Base-by-base conservation (phyloP, 495 filamentous ascomycete species). In the Penicillium pancosmium region DNA sequence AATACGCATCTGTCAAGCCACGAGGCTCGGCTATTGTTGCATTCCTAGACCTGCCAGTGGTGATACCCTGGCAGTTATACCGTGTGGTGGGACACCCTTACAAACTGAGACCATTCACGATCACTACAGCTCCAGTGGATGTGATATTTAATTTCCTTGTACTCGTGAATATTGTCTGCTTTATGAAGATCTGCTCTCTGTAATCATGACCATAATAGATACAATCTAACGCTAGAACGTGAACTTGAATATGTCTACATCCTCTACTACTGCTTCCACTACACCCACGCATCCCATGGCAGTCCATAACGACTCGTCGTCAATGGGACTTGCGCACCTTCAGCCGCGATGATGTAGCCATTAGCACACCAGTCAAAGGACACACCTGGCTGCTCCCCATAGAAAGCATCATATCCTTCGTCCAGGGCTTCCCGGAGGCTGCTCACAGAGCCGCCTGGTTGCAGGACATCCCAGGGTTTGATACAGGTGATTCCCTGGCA, bases 291-390 rank as follows among this genome's bases (percentile, higher is more conserved):
- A 54, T 75, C 65, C 73, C 72, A 80, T 1, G 58, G 62, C 25
- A 70, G 23, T 3, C 74, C 77, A 55, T 75, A 56, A 2, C 74
- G 65, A 31, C 19, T 21, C 19, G 62, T 71, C 0, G 62, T 62
- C 41, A 68, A 33, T 10, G 67, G 55, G 11, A 50, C 50, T 66
- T 86, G 84, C 6, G 84, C 82, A 0, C 86, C 86, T 63, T 89
- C 86, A 0, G 83, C 80, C 49, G 83, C 84, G 0, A 83, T 36
- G 12, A 89, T 71, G 52, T 88, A 86, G 9, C 86, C 86, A 36
- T 67, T 53, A 67, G 86, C 86, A 59, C 86, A 89, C 36, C 80
- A 78, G 40, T 75, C 69, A 59, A 81, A 89, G 7, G 73, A 72
- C 1, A 89, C 79, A 31, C 61, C 74, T 21, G 68, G 73, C 55